Conservation (phyloP, 495 filamentous ascomycete genomes). For the Rhizodiscina lignyota region DNA sequence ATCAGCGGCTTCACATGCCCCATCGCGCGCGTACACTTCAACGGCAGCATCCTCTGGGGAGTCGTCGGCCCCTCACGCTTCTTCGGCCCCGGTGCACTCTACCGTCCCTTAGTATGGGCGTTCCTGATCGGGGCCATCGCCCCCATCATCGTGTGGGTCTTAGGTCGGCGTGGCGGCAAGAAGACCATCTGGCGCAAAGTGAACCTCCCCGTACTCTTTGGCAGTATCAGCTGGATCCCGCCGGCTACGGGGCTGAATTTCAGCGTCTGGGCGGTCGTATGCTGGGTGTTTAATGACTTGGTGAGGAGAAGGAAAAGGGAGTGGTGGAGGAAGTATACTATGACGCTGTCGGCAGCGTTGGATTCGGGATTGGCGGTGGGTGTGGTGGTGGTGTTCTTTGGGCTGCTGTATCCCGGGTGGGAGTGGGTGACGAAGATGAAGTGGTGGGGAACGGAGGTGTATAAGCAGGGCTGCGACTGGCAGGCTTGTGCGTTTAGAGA, state of each 20-base stretch:
- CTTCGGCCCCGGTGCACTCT: constrained; percentile 57
- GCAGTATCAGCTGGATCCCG: constrained; percentile 63
- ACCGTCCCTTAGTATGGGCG: constrained; percentile 56
- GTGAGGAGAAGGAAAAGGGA: constrained; percentile 44
- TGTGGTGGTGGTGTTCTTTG: constrained; percentile 70
- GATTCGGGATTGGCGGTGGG: constrained; percentile 69
- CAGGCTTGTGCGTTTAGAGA: constrained; percentile 11
- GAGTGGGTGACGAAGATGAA: too few relatives aligned
- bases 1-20: constrained; percentile 80
- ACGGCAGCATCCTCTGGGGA: constrained; percentile 78
- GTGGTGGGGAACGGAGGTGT: constrained; percentile 21
- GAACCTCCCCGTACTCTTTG: constrained; percentile 57
- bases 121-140: constrained; percentile 57
- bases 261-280: constrained; percentile 65
- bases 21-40: constrained; percentile 77
- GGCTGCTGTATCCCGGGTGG: constrained; percentile 55
- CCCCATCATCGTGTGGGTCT: constrained; percentile 49
- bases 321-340: constrained; percentile 85
- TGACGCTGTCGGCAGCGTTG: constrained; percentile 67
- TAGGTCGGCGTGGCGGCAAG: constrained; percentile 28
- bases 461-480: constrained; percentile 20
- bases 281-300: constrained; percentile 64
- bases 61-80: constrained; percentile 64
- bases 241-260: constrained; percentile 78
- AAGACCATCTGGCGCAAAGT: constrained; percentile 40